phyloP scores from a whole-genome alignment of 1,284 basidiomycete genomes.

The Malassezia yamatoensis region DNA sequence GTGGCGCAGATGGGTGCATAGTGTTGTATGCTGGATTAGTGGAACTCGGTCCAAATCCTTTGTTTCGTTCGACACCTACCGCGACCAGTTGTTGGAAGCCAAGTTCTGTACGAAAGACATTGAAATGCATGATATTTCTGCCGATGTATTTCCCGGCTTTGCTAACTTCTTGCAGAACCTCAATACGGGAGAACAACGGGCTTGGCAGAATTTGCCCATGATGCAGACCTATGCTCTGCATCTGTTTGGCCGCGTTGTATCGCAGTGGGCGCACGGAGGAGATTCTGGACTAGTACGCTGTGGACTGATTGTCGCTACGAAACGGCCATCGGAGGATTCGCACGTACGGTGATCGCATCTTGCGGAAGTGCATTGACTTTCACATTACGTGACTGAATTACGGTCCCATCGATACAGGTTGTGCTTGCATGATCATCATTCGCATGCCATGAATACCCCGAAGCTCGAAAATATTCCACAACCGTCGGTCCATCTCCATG shows the following conservation, averaged over 20 bases:
- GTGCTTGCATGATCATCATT: constrained; percentile 2
- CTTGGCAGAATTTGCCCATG: constrained; percentile 27
- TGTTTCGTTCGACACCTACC: constrained; percentile 25
- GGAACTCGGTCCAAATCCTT: constrained; percentile 23
- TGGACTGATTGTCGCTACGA: constrained; percentile 28
- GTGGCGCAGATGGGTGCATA: constrained; percentile 13
- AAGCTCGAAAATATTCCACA: constrained; percentile 70
- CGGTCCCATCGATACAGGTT: constrained; percentile 17
- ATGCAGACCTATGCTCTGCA: constrained; percentile 21
- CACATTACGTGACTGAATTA: background rate
- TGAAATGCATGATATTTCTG: constrained; percentile 32
- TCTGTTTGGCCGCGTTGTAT: constrained; percentile 30
- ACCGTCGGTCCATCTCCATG: constrained; percentile 55
- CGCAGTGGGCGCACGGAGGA: constrained; percentile 32
- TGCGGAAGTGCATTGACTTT: background rate
- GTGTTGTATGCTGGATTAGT: constrained; percentile 18
- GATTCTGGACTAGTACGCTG: constrained; percentile 26
- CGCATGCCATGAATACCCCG: constrained; percentile 65
- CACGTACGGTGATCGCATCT: background rate
- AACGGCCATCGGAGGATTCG: background rate
- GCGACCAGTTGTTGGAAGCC: constrained; percentile 18
- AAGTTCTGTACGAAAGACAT: constrained; percentile 17
- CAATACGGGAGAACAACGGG: constrained; percentile 21
- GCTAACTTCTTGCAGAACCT: constrained; percentile 26
- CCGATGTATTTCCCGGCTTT: constrained; percentile 35